These are phyloP conservation scores for Chloranthus sessilifolius DNA, from an alignment of 164 flowering plant genomes.

Conservation along the genomic window DNA sequence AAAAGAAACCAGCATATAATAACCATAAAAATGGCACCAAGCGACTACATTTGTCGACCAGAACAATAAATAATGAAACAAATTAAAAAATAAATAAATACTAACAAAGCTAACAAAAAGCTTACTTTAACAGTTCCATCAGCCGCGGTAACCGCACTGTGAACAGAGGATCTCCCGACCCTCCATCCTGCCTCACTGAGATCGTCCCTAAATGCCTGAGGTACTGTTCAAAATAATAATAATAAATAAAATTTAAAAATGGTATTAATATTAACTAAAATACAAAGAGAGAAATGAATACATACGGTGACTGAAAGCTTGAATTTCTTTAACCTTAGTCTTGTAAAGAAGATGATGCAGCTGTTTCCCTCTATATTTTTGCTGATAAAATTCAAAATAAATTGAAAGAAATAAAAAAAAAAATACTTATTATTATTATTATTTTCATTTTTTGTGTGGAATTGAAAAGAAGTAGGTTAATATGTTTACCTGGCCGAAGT, in stretches of 20 bases:
- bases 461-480: neutral
- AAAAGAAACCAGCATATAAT: too few species aligned
- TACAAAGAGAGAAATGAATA: neutral
- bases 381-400: constrained; percentile 23
- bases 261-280: too few species aligned
- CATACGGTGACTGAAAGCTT: constrained; percentile 75
- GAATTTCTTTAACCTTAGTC: constrained; percentile 69
- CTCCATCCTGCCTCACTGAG: constrained; percentile 87
- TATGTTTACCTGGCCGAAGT: constrained; percentile 64
- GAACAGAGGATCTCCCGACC: constrained; percentile 81
- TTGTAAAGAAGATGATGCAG: constrained; percentile 80
- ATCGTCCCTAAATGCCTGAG: constrained; percentile 73
- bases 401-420: neutral
- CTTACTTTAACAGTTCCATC: constrained; percentile 93
- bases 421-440: neutral
- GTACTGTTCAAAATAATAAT: constrained; percentile 41
- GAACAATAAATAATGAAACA: neutral
- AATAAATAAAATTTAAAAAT: neutral
- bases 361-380: constrained; percentile 88
- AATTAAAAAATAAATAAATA: neutral
- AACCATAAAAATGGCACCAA: too few species aligned
- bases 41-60: neutral
- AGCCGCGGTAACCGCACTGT: constrained; percentile 63
- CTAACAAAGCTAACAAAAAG: neutral
- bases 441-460: neutral